Base-by-base conservation (phyloP, 2,329 filamentous ascomycete genomes). In the Dothiorella sarmentorum region DNA sequence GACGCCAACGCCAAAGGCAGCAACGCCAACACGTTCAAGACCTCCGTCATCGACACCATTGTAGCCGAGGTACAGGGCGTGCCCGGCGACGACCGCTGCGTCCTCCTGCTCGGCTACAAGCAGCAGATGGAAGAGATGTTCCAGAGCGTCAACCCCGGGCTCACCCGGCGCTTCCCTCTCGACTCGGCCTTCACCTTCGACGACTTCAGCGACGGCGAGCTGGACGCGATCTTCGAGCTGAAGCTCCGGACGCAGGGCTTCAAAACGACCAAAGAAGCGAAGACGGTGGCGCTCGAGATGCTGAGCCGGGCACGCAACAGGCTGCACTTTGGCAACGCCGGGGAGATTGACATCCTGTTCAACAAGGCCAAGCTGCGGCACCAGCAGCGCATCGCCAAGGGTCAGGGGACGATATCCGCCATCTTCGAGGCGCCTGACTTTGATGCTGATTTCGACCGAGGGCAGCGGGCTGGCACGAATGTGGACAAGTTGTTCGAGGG, bases 121-220 rank as follows among this genome's bases (percentile, higher is more conserved):
- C 82, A 86, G 0, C 77, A 87, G 62, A 88, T 92, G 83, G 78
- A 84, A 55, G 73, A 80, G 0, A 90, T 91, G 87, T 85, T 91
- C 61, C 82, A 85, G n/a, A 85, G 87, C 29, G 82, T 84, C 49
- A 91, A 91, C 60, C 87, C 87, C 0, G 89, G 88, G 0, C 76
- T 91, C 0, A 78, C 76, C 3, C 76, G 88, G 26, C 79, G 88
- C 0, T 91, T 91, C 60, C 84, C 84, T 0, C 68, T 89, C 0
- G 75, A 80, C 0, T 78, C 80, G 0, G 85, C 84, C 0, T 91
- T 91, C 63, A 67, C 70, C 0, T 92, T 91, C 65, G 82, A 88
- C 17, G 86, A 91, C 66, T 91, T 88, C 65, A 76, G 73, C 1
- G 76, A 87, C 11, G 61, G 70, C 0, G 82, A 90, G 55, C 73